Evolutionary conservation across 1,284 basidiomycete genomes (phyloP).

Genomic region (Microbotryomycetes sp.): DNA sequence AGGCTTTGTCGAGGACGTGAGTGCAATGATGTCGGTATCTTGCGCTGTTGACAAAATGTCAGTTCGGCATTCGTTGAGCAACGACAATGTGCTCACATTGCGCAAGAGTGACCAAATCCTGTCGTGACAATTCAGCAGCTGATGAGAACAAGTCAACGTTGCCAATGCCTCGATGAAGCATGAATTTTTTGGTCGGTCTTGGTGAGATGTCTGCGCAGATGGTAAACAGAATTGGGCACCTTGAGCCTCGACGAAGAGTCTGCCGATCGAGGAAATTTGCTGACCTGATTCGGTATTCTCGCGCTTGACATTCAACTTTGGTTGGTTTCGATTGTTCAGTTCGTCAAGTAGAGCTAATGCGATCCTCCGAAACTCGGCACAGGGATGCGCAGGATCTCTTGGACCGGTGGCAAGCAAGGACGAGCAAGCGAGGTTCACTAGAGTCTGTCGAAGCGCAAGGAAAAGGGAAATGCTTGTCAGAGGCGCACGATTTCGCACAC

Average conservation of each 20-base stretch:
- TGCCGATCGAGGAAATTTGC: no score
- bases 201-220: background rate
- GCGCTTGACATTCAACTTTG: background rate
- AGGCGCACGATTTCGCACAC: no score
- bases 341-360: constrained; percentile 10
- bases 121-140: constrained; percentile 15
- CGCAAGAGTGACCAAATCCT: constrained; percentile 16
- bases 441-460: no score
- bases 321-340: background rate
- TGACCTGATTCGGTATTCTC: background rate
- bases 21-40: constrained; percentile 33
- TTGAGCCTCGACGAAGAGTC: no score
- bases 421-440: no score
- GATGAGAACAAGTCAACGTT: constrained; percentile 32
- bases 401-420: background rate
- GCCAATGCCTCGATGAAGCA: constrained; percentile 27
- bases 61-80: background rate
- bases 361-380: constrained; percentile 13
- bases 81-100: background rate
- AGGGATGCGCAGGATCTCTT: constrained; percentile 11
- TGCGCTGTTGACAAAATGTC: constrained; percentile 9
- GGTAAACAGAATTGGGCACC: background rate
- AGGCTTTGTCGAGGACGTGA: constrained; percentile 3
- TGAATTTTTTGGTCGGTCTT: constrained; percentile 24
- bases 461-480: no score